These are phyloP conservation scores for Barnettozyma populi DNA, from an alignment of 805 yeast genomes.

Conservation along the genomic window DNA sequence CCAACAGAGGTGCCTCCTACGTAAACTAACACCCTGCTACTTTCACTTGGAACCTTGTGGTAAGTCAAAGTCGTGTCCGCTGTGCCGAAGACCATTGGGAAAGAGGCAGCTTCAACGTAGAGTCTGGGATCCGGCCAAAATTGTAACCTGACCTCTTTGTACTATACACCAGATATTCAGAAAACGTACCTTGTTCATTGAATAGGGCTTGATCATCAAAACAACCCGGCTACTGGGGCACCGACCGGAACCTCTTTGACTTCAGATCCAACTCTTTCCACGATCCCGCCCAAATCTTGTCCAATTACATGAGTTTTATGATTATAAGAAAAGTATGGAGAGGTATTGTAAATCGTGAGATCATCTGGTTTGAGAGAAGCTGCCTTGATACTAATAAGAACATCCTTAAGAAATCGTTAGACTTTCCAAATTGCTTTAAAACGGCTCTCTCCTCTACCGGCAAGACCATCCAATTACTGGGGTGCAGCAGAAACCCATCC, in stretches of 20 bases:
- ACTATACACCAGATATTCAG: conserved; percentile 34
- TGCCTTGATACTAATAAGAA: conserved; percentile 43
- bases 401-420: too few relatives aligned
- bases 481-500: too few relatives aligned
- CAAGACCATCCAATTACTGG: too few relatives aligned
- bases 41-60: conserved; percentile 33
- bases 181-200: conserved; percentile 35
- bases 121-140: conserved; percentile 36
- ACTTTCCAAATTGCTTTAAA: too few relatives aligned
- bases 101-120: conserved; percentile 53
- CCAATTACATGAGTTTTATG: conserved; percentile 35
- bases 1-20: conserved; percentile 79
- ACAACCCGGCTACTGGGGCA: conserved; percentile 46
- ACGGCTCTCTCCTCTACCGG: too few relatives aligned
- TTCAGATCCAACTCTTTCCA: conserved; percentile 42
- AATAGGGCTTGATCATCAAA: conserved; percentile 16
- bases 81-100: conserved; percentile 60
- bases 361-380: conserved; percentile 58
- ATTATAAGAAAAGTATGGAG: conserved; percentile 25
- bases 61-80: conserved; percentile 39
- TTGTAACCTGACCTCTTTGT: conserved; percentile 14
- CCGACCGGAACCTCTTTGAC: conserved; percentile 40
- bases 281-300: conserved; percentile 49
- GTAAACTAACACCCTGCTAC: conserved; percentile 49
- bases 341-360: conserved; percentile 35